Conservation (phyloP, 805 yeast genomes). For the Grigorovia yakushimaensis region DNA sequence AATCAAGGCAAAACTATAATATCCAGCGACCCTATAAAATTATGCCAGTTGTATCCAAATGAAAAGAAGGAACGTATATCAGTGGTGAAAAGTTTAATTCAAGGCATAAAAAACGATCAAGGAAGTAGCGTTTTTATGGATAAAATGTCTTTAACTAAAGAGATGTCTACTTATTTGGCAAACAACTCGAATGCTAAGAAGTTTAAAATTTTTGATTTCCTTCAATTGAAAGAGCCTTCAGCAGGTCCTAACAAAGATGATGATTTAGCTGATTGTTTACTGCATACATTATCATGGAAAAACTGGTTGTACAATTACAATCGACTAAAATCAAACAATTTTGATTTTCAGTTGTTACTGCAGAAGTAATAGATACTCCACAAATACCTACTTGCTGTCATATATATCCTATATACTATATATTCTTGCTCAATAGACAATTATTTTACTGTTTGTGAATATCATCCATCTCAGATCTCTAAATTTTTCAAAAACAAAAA, state of each 20-base stretch:
- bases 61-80: not conserved
- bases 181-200: not conserved
- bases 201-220: slow-evolving; percentile 50
- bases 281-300: slow-evolving; percentile 47
- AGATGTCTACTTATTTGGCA: not conserved
- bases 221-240: slow-evolving; percentile 54
- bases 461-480: not conserved
- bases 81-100: not conserved
- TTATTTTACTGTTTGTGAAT: no score
- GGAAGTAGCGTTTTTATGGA: not conserved
- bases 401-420: no score
- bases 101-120: not conserved
- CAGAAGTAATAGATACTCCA: not conserved
- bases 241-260: slow-evolving; percentile 40
- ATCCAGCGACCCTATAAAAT: slow-evolving; percentile 24
- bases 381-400: no score
- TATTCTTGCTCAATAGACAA: no score
- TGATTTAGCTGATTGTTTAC: slow-evolving; percentile 55
- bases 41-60: slow-evolving; percentile 14
- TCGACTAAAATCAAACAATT: not conserved
- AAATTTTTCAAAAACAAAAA: no score
- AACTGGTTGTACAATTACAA: slow-evolving; percentile 27
- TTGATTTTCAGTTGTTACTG: not conserved
- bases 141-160: not conserved
- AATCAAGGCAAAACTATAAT: slow-evolving; percentile 7